Percentiles rank a stretch among this genome's conserved stretches.
Conservation (phyloP, 352 stramenopile genomes). For the Thalassiosira exigua region DNA sequence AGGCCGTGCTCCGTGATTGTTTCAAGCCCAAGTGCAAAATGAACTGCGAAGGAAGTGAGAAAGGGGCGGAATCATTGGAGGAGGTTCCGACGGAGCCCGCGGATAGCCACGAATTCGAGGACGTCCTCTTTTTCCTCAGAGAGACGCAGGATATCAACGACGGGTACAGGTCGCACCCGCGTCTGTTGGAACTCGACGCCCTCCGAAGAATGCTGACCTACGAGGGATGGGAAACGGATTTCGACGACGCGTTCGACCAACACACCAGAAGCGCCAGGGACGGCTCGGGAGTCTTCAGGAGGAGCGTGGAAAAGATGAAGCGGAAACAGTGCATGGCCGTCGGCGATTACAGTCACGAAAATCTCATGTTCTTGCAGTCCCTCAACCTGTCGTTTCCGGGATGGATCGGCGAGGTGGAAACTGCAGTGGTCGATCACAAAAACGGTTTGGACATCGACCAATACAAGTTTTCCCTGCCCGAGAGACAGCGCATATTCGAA, state of each 20-base stretch:
- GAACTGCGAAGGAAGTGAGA: background rate
- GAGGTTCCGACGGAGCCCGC: background rate
- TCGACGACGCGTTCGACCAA: background rate
- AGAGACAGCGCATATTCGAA: no score
- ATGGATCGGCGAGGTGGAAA: background rate
- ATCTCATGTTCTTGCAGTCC: background rate
- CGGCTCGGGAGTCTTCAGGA: background rate
- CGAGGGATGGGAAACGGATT: slow-evolving; percentile 12
- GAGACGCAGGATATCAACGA: slow-evolving; percentile 6
- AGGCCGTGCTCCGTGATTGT: no score
- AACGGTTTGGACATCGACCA: no score
- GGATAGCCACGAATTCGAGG: background rate
- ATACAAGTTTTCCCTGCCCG: no score
- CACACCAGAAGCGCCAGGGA: background rate
- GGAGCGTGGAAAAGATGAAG: background rate
- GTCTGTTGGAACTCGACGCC: slow-evolving; percentile 9
- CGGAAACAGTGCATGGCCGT: background rate
- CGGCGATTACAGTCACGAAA: no score
- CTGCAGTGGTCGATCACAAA: no score
- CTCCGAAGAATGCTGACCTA: background rate
- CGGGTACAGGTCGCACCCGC: slow-evolving; percentile 9
- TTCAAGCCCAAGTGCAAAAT: no score
- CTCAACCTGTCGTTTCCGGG: slow-evolving; percentile 4
- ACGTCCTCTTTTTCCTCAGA: background rate
- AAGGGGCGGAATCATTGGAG: slow-evolving; percentile 1